Percentiles rank a stretch among this genome's conserved stretches.
Conservation (phyloP, 352 stramenopile genomes). For the Stramenopiles sp. region DNA sequence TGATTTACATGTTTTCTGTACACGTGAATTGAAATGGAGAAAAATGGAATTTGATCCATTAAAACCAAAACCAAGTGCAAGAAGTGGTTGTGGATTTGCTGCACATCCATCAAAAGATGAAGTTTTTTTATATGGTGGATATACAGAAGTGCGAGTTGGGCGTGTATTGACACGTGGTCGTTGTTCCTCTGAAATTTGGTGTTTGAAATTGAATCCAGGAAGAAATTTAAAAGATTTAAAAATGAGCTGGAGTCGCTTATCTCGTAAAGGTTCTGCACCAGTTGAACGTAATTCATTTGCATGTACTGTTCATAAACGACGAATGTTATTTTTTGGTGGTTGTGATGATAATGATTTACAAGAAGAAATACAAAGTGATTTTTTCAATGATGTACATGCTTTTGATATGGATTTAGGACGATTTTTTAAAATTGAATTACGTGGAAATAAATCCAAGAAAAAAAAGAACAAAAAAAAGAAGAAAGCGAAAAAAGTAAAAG, state of each 20-base stretch:
- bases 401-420: constrained; percentile 85
- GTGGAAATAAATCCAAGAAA: no score
- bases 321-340: constrained; percentile 85
- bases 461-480: constrained; percentile 30
- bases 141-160: constrained; percentile 75
- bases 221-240: background rate
- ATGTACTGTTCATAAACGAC: constrained; percentile 73
- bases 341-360: constrained; percentile 72
- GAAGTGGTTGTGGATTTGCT: constrained; percentile 52
- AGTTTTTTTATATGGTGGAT: constrained; percentile 81
- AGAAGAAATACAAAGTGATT: constrained; percentile 58
- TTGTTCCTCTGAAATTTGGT: background rate
- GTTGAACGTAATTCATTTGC: constrained; percentile 45
- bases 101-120: constrained; percentile 58
- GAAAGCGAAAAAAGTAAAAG: constrained; percentile 39
- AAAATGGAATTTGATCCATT: constrained; percentile 44
- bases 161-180: constrained; percentile 39
- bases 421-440: constrained; percentile 76
- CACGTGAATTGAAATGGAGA: constrained; percentile 62
- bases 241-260: constrained; percentile 24
- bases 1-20: constrained; percentile 71
- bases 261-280: constrained; percentile 55
- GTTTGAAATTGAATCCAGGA: background rate
- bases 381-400: constrained; percentile 90
- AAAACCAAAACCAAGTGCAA: constrained; percentile 34